phyloP scores from a whole-genome alignment of 129 eudicot genomes.

The Pseudognaphalium luteoalbum region DNA sequence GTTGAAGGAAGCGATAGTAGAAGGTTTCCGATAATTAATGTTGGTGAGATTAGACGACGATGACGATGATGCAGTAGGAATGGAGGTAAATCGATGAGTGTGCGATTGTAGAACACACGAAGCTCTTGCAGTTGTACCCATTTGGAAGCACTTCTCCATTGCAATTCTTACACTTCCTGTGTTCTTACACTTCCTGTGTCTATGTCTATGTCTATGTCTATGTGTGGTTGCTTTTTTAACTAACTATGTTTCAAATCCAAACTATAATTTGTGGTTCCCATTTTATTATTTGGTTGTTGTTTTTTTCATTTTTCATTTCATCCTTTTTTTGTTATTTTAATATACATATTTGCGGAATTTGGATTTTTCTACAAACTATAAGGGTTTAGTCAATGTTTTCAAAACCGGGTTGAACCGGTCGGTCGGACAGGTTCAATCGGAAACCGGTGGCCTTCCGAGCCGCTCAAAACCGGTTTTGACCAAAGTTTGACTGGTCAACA shows the following conservation, averaged over 20 bases:
- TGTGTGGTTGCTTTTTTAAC: conserved; percentile 4
- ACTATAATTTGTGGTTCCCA: conserved; percentile 13
- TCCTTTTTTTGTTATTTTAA: too few relatives aligned
- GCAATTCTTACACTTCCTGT: conserved; percentile 11
- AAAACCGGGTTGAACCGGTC: too few relatives aligned
- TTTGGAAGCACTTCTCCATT: conserved; percentile 42
- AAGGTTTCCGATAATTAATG: neutral
- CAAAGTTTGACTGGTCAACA: too few relatives aligned
- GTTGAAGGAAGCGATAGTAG: conserved; percentile 13
- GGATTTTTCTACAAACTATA: too few relatives aligned
- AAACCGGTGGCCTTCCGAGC: too few relatives aligned
- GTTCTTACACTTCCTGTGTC: neutral
- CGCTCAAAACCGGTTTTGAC: too few relatives aligned
- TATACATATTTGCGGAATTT: too few relatives aligned
- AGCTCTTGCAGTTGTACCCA: conserved; percentile 34
- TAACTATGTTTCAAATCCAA: neutral
- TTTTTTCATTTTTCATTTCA: too few relatives aligned
- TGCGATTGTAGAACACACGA: conserved; percentile 27
- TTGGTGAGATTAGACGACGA: neutral
- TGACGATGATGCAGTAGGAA: neutral
- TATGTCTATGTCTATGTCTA: neutral
- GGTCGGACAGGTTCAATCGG: too few relatives aligned
- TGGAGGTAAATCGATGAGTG: conserved; percentile 23
- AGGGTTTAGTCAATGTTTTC: too few relatives aligned
- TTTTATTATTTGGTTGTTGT: too few relatives aligned